phyloP scores from a whole-genome alignment of 106 monocot species.

The Hemerocallis citrina region DNA sequence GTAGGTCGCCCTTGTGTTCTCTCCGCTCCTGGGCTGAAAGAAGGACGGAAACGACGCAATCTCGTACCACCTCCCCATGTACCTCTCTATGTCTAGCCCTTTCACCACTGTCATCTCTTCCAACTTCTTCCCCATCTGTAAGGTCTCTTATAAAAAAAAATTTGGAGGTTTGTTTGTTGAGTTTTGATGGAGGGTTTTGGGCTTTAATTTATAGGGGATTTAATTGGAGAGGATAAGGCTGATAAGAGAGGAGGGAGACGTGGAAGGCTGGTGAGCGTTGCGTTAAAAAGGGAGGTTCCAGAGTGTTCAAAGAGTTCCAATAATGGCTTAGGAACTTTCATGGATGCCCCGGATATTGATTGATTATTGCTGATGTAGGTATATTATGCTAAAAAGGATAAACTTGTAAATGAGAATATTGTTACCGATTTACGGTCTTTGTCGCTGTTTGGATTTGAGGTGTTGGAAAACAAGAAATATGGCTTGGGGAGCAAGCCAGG shows the following conservation, averaged over 20 bases:
- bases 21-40: slow-evolving; percentile 66
- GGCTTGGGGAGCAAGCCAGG: too few species aligned
- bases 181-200: not conserved
- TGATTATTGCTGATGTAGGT: too few species aligned
- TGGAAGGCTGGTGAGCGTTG: not conserved
- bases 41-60: slow-evolving; percentile 83
- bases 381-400: too few species aligned
- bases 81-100: slow-evolving; percentile 58
- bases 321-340: too few species aligned
- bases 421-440: too few species aligned
- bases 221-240: slow-evolving; percentile 6
- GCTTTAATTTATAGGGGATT: too few species aligned
- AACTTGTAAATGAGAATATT: too few species aligned
- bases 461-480: too few species aligned
- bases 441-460: too few species aligned
- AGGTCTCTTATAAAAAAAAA: not conserved
- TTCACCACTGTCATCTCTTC: slow-evolving; percentile 58
- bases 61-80: slow-evolving; percentile 99
- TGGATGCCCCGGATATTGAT: too few species aligned
- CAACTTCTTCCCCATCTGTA: not conserved
- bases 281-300: too few species aligned
- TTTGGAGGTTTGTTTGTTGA: not conserved
- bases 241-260: not conserved
- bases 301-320: too few species aligned
- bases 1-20: slow-evolving; percentile 85